phyloP scores from a whole-genome alignment of 2,329 filamentous ascomycete genomes.

The Microcyclosporella mali region DNA sequence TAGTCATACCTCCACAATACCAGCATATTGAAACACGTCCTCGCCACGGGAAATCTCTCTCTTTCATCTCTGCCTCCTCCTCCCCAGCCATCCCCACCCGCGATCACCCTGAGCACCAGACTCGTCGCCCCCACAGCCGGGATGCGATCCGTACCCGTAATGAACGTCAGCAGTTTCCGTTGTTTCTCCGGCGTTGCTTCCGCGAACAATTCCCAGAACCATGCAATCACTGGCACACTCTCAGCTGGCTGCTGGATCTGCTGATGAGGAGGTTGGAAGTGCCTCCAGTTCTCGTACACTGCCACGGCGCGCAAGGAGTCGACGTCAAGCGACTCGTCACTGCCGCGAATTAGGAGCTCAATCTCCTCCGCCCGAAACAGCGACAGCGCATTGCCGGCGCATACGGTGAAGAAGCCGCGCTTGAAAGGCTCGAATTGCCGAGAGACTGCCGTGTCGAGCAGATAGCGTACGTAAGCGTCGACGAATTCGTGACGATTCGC shows the following conservation, averaged over 20 bases:
- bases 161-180: conserved; percentile 72
- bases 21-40: conserved; percentile 86
- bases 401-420: conserved; percentile 87
- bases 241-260: conserved; percentile 41
- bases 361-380: conserved; percentile 89
- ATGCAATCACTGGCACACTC: conserved; percentile 61
- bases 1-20: conserved; percentile 67
- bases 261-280: conserved; percentile 32
- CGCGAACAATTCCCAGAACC: conserved; percentile 85
- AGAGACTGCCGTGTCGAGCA: conserved; percentile 70
- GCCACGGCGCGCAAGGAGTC: conserved; percentile 68
- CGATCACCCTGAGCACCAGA: conserved; percentile 68
- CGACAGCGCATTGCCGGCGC: conserved; percentile 77
- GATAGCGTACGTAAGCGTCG: conserved; percentile 71
- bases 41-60: conserved; percentile 71
- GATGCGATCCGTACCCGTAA: conserved; percentile 85
- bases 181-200: conserved; percentile 61
- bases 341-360: conserved; percentile 77
- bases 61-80: conserved; percentile 50
- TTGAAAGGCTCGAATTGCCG: conserved; percentile 92
- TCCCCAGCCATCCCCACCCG: conserved; percentile 51
- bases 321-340: conserved; percentile 77
- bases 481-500: conserved; percentile 79
- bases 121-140: conserved; percentile 81
- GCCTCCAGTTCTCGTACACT: conserved; percentile 71